Evolutionary conservation across 352 stramenopile species (phyloP).

Genomic region (Phytophthora aleatoria): DNA sequence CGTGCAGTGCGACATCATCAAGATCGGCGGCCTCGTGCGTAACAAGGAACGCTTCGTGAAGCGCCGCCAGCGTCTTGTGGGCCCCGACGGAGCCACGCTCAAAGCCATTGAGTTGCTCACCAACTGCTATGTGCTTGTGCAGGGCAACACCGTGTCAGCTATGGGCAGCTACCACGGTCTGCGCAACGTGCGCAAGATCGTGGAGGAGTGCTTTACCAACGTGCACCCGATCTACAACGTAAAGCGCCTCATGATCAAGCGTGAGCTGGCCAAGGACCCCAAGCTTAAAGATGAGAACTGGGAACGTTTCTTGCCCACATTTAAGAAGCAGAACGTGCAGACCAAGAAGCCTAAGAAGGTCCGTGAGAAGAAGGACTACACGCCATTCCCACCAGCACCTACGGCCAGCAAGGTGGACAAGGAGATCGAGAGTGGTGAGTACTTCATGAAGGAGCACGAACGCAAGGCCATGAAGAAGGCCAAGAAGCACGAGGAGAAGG

Average conservation of each 20-base stretch:
- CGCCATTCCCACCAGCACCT: slow-evolving; percentile 97
- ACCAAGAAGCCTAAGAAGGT: slow-evolving; percentile 94
- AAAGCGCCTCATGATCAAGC: slow-evolving; percentile 99
- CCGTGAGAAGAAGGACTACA: slow-evolving; percentile 96
- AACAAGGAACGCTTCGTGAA: slow-evolving; percentile 99
- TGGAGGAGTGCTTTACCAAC: slow-evolving; percentile 99
- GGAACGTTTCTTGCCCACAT: slow-evolving; percentile 98
- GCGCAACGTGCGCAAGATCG: slow-evolving; percentile 95
- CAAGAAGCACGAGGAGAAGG: slow-evolving; percentile 81
- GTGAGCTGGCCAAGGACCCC: slow-evolving; percentile 98
- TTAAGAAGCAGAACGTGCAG: slow-evolving; percentile 99
- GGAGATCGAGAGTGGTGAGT: slow-evolving; percentile 99
- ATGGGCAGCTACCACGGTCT: slow-evolving; percentile 91
- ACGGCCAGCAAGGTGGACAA: slow-evolving; percentile 97
- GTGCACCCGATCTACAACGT: slow-evolving; percentile 99
- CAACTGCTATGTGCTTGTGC: slow-evolving; percentile 99
- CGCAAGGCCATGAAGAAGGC: slow-evolving; percentile 92
- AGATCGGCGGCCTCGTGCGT: slow-evolving; percentile 98
- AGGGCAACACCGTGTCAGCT: slow-evolving; percentile 96
- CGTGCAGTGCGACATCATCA: slow-evolving; percentile 99
- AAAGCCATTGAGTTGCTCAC: slow-evolving; percentile 99
- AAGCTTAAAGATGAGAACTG: slow-evolving; percentile 97
- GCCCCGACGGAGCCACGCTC: slow-evolving; percentile 97
- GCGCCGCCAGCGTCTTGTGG: slow-evolving; percentile 96
- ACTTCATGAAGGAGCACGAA: slow-evolving; percentile 98